Evolutionary conservation across 495 filamentous ascomycete species (phyloP), one percentile per base, ranked within the genome.

Genomic region (Mytilinidion resinicola): DNA sequence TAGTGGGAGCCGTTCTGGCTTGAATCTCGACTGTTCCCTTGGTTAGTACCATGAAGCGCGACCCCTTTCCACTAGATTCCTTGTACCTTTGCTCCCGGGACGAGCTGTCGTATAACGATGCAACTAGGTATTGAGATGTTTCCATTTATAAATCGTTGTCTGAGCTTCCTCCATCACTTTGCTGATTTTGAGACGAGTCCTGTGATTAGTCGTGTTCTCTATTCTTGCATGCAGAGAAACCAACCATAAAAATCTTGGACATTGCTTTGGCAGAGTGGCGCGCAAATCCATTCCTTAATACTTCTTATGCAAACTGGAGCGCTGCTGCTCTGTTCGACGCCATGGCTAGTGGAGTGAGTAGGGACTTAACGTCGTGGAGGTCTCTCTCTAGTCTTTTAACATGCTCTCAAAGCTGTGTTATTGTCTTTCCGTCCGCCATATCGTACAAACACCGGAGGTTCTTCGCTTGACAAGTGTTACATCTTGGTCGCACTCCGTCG

Each of bases 281-380:
- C 15, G 57, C 57, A 36, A 65, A 65, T 7, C 62, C 62, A 41
- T 61, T 53, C 55, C 51, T 65, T 35, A 58, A 47, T 50, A 65
- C 46, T 21, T 65, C 57, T 36, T 36, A 54, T 10, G 62, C 62
- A 54, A 47, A 61, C 15, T 30, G 50, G 9, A 54, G 38, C n/a
- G 58, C 62, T 14, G 49, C 42, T 17, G 48, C 35, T 30, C 53
- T 47, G 34, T 65, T 51, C 25, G 62, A 53, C 14, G 62, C 49
- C 51, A 58, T 51, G 19, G 57, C 53, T n/a, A 65, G 47, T 41
- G 58, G 51, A 9, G 62, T 53, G 1, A 65, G 54, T 20, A 65
- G 55, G 25, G 62, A 65, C 34, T 65, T 65, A 42, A 65, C 56
- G 55, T 61, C 62, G 37, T 65, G 57, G 12, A 65, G 50, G 20